phyloP scores from a whole-genome alignment of 805 yeast species.

The Candida tibetensis region DNA sequence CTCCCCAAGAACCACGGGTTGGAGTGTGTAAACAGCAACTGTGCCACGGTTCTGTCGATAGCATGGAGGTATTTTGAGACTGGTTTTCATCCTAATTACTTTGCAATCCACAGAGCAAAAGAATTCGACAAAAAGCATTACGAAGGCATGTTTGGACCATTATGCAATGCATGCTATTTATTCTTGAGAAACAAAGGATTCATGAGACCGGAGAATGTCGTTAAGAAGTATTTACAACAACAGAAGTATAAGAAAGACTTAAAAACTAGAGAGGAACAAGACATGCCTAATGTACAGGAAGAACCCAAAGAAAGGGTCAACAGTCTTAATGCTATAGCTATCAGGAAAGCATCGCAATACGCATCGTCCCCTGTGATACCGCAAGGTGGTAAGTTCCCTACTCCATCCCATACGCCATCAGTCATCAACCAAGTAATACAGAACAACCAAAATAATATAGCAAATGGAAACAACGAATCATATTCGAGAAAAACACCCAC shows the following conservation, averaged over 20 bases:
- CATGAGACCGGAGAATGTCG: conserved; percentile 56
- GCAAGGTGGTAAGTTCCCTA: conserved; percentile 29
- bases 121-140: conserved; percentile 39
- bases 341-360: conserved; percentile 14
- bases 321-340: conserved; percentile 16
- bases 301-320: conserved; percentile 9
- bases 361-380: conserved; percentile 29
- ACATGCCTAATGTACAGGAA: not conserved
- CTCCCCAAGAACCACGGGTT: conserved; percentile 40
- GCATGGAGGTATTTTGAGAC: conserved; percentile 46
- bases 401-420: conserved; percentile 41
- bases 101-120: conserved; percentile 35
- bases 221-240: conserved; percentile 44
- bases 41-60: conserved; percentile 37
- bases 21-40: conserved; percentile 39
- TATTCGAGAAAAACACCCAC: conserved; percentile 20
- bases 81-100: conserved; percentile 35
- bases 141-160: conserved; percentile 47
- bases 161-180: conserved; percentile 46
- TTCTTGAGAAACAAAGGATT: conserved; percentile 62
- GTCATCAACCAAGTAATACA: conserved; percentile 38
- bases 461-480: conserved; percentile 4
- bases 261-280: conserved; percentile 26
- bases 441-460: conserved; percentile 14
- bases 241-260: conserved; percentile 39